Percentiles rank a stretch among this genome's conserved stretches.
phyloP scores from a whole-genome alignment of 2,329 filamentous ascomycete species.

The Pseudogymnoascus destructans region DNA sequence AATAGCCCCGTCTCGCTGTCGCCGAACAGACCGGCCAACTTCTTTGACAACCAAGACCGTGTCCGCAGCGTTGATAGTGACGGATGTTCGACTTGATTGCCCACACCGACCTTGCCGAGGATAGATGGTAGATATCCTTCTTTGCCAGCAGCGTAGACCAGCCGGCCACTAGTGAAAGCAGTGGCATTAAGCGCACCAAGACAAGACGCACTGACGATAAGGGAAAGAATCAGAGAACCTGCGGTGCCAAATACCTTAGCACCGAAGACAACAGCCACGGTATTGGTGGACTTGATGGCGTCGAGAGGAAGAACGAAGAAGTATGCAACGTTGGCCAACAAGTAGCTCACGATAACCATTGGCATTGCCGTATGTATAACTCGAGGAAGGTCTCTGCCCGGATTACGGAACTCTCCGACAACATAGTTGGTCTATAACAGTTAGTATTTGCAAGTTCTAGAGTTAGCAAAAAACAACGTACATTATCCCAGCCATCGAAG shows the following conservation, averaged over 20 bases:
- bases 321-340: slow-evolving; percentile 85
- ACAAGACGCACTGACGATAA: slow-evolving; percentile 83
- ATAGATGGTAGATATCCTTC: slow-evolving; percentile 81
- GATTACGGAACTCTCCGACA: slow-evolving; percentile 90
- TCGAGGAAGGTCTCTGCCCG: slow-evolving; percentile 74
- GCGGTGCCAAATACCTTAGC: slow-evolving; percentile 74
- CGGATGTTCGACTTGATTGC: slow-evolving; percentile 27
- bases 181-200: slow-evolving; percentile 91
- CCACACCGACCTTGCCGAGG: slow-evolving; percentile 71
- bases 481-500: slow-evolving; percentile 98
- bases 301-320: slow-evolving; percentile 79
- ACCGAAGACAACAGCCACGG: slow-evolving; percentile 90
- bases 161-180: slow-evolving; percentile 80
- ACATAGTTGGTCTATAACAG: slow-evolving; percentile 77
- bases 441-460: slow-evolving; percentile 19
- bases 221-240: slow-evolving; percentile 70
- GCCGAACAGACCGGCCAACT: slow-evolving; percentile 50
- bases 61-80: slow-evolving; percentile 34
- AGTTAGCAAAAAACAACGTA: slow-evolving; percentile 34
- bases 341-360: slow-evolving; percentile 77
- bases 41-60: slow-evolving; percentile 44
- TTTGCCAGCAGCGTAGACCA: slow-evolving; percentile 88
- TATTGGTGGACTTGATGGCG: slow-evolving; percentile 77
- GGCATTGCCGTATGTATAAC: slow-evolving; percentile 97
- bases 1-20: slow-evolving; percentile 72